A percentile compares a stretch with the other conserved stretches of the same genome.
Evolutionary conservation across 495 filamentous ascomycete genomes (phyloP).

Genomic region (Coniosporium apollinis): DNA sequence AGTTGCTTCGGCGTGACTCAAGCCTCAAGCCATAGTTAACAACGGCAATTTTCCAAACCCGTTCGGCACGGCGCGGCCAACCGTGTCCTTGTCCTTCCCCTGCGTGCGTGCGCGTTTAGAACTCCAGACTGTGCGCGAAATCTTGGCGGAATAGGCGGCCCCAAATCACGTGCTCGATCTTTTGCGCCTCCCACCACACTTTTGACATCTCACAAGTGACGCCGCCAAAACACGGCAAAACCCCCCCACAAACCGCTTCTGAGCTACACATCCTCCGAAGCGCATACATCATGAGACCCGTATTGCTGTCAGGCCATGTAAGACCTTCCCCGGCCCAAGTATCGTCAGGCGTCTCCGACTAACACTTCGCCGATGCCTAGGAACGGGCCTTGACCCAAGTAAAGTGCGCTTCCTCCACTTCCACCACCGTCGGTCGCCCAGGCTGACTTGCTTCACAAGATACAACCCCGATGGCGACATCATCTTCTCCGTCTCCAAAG

Average conservation of each 20-base stretch:
- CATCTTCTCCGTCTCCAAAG: constrained; percentile 92
- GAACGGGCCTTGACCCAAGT: constrained; percentile 98
- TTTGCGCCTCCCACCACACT: too few species aligned
- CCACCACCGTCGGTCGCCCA: constrained; percentile 2
- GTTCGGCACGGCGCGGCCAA: too few species aligned
- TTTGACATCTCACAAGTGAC: too few species aligned
- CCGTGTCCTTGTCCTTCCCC: too few species aligned
- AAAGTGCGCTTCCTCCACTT: constrained; percentile 40
- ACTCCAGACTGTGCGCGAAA: too few species aligned
- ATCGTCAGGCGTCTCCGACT: constrained; percentile 1
- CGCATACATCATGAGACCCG: constrained; percentile 59
- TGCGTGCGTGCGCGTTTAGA: too few species aligned
- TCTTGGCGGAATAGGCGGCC: too few species aligned
- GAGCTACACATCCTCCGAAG: background rate
- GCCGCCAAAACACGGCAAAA: too few species aligned
- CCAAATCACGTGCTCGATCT: too few species aligned
- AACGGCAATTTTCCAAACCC: too few species aligned
- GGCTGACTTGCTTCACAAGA: constrained; percentile 22
- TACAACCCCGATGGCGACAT: constrained; percentile 95
- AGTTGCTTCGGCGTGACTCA: too few species aligned
- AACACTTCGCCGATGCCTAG: constrained; percentile 23
- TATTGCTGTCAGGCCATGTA: constrained; percentile 86
- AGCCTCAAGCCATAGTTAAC: too few species aligned
- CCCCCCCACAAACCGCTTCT: constrained; percentile 17
- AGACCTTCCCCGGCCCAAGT: constrained; percentile 13